Evolutionary conservation across 805 yeast species (phyloP).

Genomic region (Zygoascus flipseniorum): DNA sequence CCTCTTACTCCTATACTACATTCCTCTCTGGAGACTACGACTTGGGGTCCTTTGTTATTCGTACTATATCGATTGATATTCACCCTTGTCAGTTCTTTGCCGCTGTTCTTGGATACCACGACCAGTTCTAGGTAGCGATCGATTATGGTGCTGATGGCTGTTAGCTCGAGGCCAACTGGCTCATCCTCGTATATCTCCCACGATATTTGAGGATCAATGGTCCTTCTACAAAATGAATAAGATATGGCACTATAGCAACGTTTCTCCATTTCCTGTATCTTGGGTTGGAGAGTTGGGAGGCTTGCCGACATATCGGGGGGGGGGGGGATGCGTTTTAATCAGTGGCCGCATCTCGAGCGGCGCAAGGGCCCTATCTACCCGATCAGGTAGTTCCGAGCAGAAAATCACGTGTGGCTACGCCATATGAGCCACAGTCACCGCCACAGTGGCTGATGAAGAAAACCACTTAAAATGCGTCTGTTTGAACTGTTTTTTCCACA

Average conservation of each 20-base stretch:
- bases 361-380: background rate
- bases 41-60: background rate
- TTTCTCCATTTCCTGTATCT: background rate
- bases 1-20: background rate
- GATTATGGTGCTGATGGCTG: background rate
- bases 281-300: background rate
- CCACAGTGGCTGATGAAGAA: background rate
- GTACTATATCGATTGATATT: background rate
- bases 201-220: background rate
- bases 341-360: background rate
- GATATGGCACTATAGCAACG: background rate
- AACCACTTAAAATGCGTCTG: background rate
- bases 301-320: background rate
- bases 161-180: background rate
- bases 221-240: background rate
- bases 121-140: background rate
- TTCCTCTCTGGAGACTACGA: background rate
- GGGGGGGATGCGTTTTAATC: background rate
- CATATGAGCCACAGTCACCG: background rate
- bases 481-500: background rate
- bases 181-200: background rate
- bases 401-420: background rate
- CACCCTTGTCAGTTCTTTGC: background rate
- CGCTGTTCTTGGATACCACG: background rate
- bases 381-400: background rate